phyloP scores from a whole-genome alignment of 2,329 filamentous ascomycete genomes.

The Colletotrichum orchidophilum region DNA sequence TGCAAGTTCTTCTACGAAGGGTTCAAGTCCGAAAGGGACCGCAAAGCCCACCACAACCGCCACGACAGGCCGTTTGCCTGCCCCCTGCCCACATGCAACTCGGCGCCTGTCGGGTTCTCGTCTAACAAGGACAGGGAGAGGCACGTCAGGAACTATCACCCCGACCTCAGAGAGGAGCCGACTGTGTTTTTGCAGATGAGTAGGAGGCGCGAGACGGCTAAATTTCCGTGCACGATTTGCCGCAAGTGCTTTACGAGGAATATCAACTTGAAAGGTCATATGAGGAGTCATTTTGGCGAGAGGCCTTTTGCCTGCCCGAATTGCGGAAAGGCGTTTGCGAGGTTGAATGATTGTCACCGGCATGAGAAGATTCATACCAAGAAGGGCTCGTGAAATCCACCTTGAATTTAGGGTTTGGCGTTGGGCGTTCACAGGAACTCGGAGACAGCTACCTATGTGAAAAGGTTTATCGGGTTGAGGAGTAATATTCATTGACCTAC shows the following conservation, averaged over 20 bases:
- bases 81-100: conserved; percentile 42
- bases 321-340: conserved; percentile 45
- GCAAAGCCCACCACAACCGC: conserved; percentile 47
- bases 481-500: no score
- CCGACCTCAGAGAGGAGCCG: conserved; percentile 36
- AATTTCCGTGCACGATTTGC: conserved; percentile 46
- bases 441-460: no score
- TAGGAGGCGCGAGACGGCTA: conserved; percentile 34
- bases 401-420: background rate
- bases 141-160: conserved; percentile 42
- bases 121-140: conserved; percentile 49
- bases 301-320: conserved; percentile 41
- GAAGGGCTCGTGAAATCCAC: background rate
- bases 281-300: conserved; percentile 47
- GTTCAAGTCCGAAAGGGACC: conserved; percentile 42
- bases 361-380: conserved; percentile 43
- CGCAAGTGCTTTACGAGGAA: conserved; percentile 49
- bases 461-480: no score
- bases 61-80: conserved; percentile 54
- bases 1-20: conserved; percentile 55
- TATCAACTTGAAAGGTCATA: conserved; percentile 46
- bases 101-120: conserved; percentile 49
- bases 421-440: background rate
- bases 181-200: conserved; percentile 35
- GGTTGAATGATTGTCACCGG: conserved; percentile 44